Evolutionary conservation across 768 basidiomycete genomes (phyloP).

Genomic region (Suillus ampliporus): DNA sequence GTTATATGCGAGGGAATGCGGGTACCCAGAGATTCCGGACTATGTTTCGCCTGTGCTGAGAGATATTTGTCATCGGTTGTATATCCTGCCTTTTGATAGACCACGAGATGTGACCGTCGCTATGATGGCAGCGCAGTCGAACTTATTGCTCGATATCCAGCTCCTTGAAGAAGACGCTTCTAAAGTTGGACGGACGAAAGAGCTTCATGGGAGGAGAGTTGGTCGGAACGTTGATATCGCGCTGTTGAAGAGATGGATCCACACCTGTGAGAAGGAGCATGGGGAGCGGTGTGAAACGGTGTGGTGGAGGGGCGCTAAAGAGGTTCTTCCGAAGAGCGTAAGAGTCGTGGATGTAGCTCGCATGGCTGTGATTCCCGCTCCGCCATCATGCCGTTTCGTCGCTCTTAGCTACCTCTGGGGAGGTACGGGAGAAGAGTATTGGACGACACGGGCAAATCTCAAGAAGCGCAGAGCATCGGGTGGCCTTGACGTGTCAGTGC

Average conservation of each 20-base stretch:
- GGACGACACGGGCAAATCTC: conserved; percentile 16
- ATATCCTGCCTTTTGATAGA: background rate
- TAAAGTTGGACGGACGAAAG: conserved; percentile 8
- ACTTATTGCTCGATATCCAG: conserved; percentile 9
- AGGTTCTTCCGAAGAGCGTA: conserved; percentile 6
- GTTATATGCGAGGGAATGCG: background rate
- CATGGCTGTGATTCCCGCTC: conserved; percentile 13
- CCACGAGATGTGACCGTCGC: background rate
- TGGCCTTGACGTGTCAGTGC: conserved; percentile 5
- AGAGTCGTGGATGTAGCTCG: conserved; percentile 10
- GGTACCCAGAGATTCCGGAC: background rate
- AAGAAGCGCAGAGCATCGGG: background rate
- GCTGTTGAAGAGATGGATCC: conserved; percentile 15
- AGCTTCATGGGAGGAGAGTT: conserved; percentile 17
- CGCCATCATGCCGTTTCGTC: conserved; percentile 12
- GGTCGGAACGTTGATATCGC: conserved; percentile 9
- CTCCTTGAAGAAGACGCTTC: conserved; percentile 13
- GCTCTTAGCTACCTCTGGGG: conserved; percentile 19
- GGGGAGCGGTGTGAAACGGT: conserved; percentile 5
- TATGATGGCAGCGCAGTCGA: background rate
- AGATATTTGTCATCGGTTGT: conserved; percentile 9
- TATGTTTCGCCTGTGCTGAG: background rate
- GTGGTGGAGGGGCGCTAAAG: conserved; percentile 12
- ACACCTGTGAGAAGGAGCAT: conserved; percentile 7
- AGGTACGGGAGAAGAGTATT: conserved; percentile 12